Percentiles rank a stretch among this genome's conserved stretches.
phyloP scores from a whole-genome alignment of 164 flowering plant species.

The Tinospora cordifolia region DNA sequence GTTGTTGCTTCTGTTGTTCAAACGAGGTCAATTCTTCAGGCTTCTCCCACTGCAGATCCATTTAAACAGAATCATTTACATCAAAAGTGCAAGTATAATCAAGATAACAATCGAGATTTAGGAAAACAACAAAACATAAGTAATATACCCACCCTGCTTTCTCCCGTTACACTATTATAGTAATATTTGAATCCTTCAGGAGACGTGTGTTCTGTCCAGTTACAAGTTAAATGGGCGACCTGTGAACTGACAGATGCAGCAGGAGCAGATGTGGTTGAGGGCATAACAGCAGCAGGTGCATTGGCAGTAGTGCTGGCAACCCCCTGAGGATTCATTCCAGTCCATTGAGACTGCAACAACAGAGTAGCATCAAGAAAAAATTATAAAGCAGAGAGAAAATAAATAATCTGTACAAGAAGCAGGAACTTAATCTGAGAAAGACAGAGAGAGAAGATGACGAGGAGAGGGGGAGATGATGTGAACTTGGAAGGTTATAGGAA shows the following conservation, averaged over 20 bases:
- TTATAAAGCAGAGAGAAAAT: not conserved
- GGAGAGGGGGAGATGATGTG: not conserved
- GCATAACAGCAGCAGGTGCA: conserved; percentile 35
- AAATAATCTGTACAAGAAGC: not conserved
- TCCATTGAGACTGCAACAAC: conserved; percentile 48
- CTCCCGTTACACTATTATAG: conserved; percentile 65
- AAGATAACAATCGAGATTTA: not conserved
- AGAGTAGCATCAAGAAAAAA: not conserved
- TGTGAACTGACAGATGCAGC: conserved; percentile 24
- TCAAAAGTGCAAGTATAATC: not conserved
- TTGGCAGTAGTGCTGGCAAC: conserved; percentile 31
- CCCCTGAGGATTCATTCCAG: conserved; percentile 37
- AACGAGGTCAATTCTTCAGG: conserved; percentile 65
- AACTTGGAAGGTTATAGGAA: not conserved
- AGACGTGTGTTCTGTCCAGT: conserved; percentile 94
- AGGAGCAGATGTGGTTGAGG: conserved; percentile 33
- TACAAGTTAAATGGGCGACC: conserved; percentile 43
- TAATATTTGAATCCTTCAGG: conserved; percentile 94
- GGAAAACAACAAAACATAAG: not conserved
- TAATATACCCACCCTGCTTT: conserved; percentile 58
- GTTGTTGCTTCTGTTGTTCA: conserved; percentile 37
- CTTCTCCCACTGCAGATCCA: conserved; percentile 78
- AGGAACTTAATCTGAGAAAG: not conserved
- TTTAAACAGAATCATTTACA: conserved; percentile 1
- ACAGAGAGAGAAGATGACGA: not conserved